Evolutionary conservation across 2,329 filamentous ascomycete genomes (phyloP), one percentile per base, ranked within the genome.

Genomic region (Lasiodiplodia sp.): DNA sequence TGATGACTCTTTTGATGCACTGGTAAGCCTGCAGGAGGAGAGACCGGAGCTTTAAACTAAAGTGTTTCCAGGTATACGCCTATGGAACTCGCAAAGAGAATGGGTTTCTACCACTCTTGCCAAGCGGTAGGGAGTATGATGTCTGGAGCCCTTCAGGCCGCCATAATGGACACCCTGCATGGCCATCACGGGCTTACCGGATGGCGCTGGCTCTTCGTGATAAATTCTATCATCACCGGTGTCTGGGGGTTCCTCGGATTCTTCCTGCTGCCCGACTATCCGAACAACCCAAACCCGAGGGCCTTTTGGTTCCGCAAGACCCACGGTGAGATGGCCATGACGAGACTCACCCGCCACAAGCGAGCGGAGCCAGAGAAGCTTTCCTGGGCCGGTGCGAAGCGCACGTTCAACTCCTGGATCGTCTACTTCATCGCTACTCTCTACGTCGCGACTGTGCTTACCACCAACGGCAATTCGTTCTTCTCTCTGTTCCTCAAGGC

Each of bases 1-100:
- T 76, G 0, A 78, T 76, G 2, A 79, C 78, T 1, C 5, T 47
- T 2, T 6, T 47, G 2, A 47, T n/a, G 6, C 10, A 47, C 6
- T 47, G 44, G 44, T 47, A 47, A 11, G 44, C 2, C 38, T 1
- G n/a, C 1, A 4, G 12, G 8, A 10, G 7, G n/a, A 8, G 18
- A 8, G 10, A 11, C 0, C 2, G 10, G 4, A 10, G 2, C 1
- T 21, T 0, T 16, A 1, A n/a, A n/a, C 18, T 47, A n/a, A 47
- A 3, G 2, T 10, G 6, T 10, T 8, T 10, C 18, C 44, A 47
- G 44, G 44, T 47, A 47, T 16, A 47, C 44, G 7, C 44, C 44
- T 7, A 47, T 6, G 3, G 44, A 47, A 21, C 44, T 47, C 7
- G 44, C 44, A 8, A 47, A 47, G 12, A 18, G 44, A 8, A 47